phyloP scores from a whole-genome alignment of 2,329 filamentous ascomycete genomes.

The Nannizzia gypsea region DNA sequence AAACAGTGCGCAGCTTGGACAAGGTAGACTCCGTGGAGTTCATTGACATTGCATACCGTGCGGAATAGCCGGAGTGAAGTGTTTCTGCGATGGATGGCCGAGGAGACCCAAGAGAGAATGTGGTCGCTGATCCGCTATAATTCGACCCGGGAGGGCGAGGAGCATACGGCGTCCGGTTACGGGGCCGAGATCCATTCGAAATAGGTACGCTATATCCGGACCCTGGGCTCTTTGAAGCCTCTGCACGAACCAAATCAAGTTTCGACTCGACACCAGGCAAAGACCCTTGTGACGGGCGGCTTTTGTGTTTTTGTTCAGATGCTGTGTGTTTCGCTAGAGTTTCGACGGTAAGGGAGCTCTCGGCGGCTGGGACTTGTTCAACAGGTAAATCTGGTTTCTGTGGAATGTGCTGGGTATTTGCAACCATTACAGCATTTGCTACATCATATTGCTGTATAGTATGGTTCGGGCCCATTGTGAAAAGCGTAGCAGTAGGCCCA shows the following conservation, averaged over 20 bases:
- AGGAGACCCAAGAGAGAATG: constrained; percentile 34
- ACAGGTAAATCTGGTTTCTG: constrained; percentile 68
- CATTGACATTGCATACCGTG: constrained; percentile 32
- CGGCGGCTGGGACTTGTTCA: constrained; percentile 32
- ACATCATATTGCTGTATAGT: constrained; percentile 93
- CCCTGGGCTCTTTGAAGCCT: constrained; percentile 54
- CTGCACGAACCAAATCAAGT: constrained; percentile 18
- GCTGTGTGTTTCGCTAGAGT: constrained; percentile 19
- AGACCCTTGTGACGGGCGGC: background rate
- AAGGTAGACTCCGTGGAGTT: constrained; percentile 36
- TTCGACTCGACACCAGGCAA: constrained; percentile 6
- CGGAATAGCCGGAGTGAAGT: constrained; percentile 32
- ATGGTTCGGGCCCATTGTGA: constrained; percentile 77
- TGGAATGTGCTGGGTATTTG: constrained; percentile 76
- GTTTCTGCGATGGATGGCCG: constrained; percentile 21
- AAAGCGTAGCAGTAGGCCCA: constrained; percentile 79
- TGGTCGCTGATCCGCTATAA: constrained; percentile 36
- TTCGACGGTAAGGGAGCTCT: constrained; percentile 8
- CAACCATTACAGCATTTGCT: constrained; percentile 71
- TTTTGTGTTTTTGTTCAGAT: constrained; percentile 14
- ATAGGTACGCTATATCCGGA: constrained; percentile 29
- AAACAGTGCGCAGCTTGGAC: constrained; percentile 68
- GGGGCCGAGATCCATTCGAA: constrained; percentile 44
- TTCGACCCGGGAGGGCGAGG: constrained; percentile 33
- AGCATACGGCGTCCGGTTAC: constrained; percentile 28